Base-by-base conservation (phyloP, 1,139 yeast genomes). In the Hansenula lynferdii region DNA sequence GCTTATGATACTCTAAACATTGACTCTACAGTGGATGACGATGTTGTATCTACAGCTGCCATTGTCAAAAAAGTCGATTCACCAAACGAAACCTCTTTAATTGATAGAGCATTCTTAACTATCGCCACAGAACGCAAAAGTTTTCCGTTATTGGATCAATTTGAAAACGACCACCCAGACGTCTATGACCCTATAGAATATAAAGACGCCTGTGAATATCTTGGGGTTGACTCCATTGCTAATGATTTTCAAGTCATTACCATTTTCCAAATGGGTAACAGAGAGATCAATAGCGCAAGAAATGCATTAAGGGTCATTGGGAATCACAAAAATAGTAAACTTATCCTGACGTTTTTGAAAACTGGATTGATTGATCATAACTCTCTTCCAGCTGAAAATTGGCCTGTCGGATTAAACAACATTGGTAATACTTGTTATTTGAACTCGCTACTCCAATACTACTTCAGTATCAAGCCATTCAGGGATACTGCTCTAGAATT, bases 401-500 rank as follows among this genome's bases (percentile, higher is more conserved):
- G 89, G 77, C 97, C 97, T 0, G 86, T 89, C 6, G 98, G 97
- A 0, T 70, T 92, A 54, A 86, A 84, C 58, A 92, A 92, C 55
- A 89, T 89, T 49, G 97, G 98, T 25, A 92, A 92, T 56, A 90
- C 98, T 0, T 92, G 98, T 60, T 92, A 92, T 51, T 69, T 92
- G 56, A 92, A 92, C 56, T 89, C 97, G 0, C 68, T 92, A 38
- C 65, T 92, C 25, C 98, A 92, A 56, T 92, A 83, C 53, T 90
- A 87, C 57, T 92, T 87, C 61, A 84, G 90, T 10, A 78, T 92
- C 37, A 76, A 77, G 39, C 97, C 97, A 0, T 65, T 92, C 34
- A 70, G 97, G 42, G 78, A 83, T 1, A 72, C 76, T 45, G 72
- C 87, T 15, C 55, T 85, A 38, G 54, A 65, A 2, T 87, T 83